A percentile compares a stretch with the other conserved stretches of the same genome.
Evolutionary conservation across 176 grass and related monocot species (phyloP).

Genomic region (Musa schizocarpa): DNA sequence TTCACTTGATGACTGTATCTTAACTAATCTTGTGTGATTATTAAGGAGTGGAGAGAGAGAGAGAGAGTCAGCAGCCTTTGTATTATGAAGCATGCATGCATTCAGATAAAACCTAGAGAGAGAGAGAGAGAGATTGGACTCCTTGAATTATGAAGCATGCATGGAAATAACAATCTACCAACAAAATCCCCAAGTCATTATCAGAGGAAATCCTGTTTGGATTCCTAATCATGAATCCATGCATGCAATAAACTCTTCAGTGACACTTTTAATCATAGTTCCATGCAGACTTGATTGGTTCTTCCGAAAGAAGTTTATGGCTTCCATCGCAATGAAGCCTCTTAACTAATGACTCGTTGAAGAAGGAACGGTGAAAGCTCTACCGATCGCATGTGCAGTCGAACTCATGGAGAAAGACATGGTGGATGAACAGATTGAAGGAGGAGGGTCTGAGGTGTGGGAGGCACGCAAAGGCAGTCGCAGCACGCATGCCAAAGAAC

Average conservation of each 20-base stretch:
- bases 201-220: not conserved
- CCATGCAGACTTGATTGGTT: constrained; percentile 2
- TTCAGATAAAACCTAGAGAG: not conserved
- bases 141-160: not conserved
- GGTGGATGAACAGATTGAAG: not conserved
- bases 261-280: not conserved
- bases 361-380: too few species aligned
- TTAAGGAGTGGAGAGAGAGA: not conserved
- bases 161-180: not conserved
- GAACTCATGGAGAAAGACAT: not conserved
- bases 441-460: not conserved
- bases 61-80: not conserved
- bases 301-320: not conserved
- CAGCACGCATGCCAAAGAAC: not conserved
- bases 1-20: too few species aligned
- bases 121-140: not conserved
- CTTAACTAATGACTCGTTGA: not conserved
- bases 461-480: not conserved
- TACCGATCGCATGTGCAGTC: not conserved
- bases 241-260: not conserved
- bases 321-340: not conserved
- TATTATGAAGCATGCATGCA: not conserved
- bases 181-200: not conserved
- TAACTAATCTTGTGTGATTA: too few species aligned
- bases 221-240: not conserved